Evolutionary conservation across 306 rosid species (phyloP), one percentile per base, ranked within the genome.

Genomic region (Gillenia trifoliata): DNA sequence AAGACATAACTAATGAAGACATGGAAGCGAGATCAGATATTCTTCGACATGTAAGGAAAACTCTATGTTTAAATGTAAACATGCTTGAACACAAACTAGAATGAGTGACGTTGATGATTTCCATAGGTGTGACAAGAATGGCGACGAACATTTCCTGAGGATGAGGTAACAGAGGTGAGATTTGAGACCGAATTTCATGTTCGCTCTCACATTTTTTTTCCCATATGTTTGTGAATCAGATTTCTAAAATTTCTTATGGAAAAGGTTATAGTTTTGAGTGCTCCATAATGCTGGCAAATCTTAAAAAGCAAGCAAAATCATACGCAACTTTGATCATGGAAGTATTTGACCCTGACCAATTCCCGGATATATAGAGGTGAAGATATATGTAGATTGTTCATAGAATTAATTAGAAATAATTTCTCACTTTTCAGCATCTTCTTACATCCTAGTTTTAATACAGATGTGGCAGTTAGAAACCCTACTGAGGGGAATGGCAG

Each of bases 41-140:
- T 93, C 90, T 91, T 93, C 80, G 98, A 91, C 86, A 91, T 93
- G 98, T 91, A 87, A 82, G 64, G 55, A 69, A 34, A 36, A 63
- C 67, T 19, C 13, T 13, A n/a, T n/a, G 20, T 19, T 36, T 57
- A 64, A 38, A 55, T n/a, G n/a, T n/a, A 25, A 15, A 49, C 0
- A 43, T 11, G 4, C 31, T 12, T 64, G 41, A 36, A 69, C 11
- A 65, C 61, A 71, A 67, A 68, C 20, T 56, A 45, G 65, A n/a
- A 67, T 68, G 56, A 74, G 68, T 55, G 57, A 84, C 76, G 74
- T 38, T 73, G 50, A 60, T 31, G 52, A 45, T 73, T 50, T 86
- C 41, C 52, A n/a, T 83, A 91, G 98, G 94, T 91, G 98, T 81
- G 98, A 93, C 87, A 93, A 93, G 86, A 91, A 93, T 81, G 98